Evolutionary conservation across 331 rosid species (phyloP).

Genomic region (Rhamnella rubrinervis): DNA sequence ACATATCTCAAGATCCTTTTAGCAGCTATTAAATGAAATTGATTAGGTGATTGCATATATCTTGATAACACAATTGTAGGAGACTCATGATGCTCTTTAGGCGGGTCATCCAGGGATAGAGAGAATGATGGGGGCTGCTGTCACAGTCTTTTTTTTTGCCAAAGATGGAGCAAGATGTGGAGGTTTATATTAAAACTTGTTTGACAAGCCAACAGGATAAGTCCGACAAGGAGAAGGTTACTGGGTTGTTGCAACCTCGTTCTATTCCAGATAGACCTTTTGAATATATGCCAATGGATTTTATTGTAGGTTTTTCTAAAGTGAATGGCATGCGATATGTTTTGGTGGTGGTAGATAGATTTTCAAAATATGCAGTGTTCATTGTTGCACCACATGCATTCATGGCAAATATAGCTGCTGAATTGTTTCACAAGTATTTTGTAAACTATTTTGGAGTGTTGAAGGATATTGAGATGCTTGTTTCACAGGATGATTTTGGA

Average conservation of each 20-base stretch:
- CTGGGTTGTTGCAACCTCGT: background rate
- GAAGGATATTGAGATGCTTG: too few relatives aligned
- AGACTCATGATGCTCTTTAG: too few relatives aligned
- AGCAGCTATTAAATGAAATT: too few relatives aligned
- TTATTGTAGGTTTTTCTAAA: background rate
- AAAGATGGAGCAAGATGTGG: background rate
- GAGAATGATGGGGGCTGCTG: background rate
- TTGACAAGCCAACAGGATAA: background rate
- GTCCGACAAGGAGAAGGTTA: background rate
- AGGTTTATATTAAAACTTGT: background rate
- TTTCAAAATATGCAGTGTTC: background rate
- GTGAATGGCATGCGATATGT: background rate
- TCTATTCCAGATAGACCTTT: background rate
- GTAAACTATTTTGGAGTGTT: too few relatives aligned
- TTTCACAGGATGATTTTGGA: too few relatives aligned
- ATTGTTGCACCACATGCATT: background rate
- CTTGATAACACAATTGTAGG: too few relatives aligned
- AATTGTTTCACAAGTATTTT: too few relatives aligned
- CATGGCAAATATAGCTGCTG: background rate
- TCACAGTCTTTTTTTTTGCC: constrained; percentile 4
- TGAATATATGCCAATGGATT: constrained; percentile 1
- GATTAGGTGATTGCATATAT: too few relatives aligned
- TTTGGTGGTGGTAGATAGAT: background rate
- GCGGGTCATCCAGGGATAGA: too few relatives aligned
- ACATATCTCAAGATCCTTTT: too few relatives aligned